Evolutionary conservation across 768 basidiomycete genomes (phyloP).

Genomic region (Erythrobasidium yunnanense): DNA sequence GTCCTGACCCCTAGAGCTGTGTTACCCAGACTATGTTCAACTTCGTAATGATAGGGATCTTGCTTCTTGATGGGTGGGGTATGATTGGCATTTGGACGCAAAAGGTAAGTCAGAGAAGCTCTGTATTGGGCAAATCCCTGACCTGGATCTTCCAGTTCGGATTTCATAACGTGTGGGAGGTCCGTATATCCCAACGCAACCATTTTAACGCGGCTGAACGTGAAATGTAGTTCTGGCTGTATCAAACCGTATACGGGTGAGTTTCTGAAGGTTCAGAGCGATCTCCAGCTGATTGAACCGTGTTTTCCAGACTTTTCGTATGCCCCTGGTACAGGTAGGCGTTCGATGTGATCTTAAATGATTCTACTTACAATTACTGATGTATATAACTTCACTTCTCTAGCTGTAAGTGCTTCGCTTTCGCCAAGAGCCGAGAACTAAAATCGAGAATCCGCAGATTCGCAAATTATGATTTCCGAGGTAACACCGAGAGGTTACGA

Average conservation of each 20-base stretch:
- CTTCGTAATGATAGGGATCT: conserved; percentile 3
- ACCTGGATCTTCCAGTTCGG: conserved; percentile 20
- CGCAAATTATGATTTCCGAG: conserved; percentile 72
- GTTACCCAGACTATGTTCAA: conserved; percentile 7
- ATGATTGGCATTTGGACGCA: conserved; percentile 27
- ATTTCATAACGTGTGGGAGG: conserved; percentile 8
- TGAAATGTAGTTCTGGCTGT: conserved; percentile 23
- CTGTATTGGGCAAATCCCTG: not conserved
- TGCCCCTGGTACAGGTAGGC: conserved; percentile 57
- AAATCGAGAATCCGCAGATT: conserved; percentile 50
- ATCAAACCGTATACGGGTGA: conserved; percentile 19
- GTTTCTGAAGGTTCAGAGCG: conserved; percentile 39
- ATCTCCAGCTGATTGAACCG: conserved; percentile 61
- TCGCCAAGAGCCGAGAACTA: not conserved
- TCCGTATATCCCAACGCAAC: not conserved
- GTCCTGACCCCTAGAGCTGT: too few relatives aligned
- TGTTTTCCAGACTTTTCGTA: conserved; percentile 49
- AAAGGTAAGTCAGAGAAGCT: not conserved
- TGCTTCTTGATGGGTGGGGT: conserved; percentile 23
- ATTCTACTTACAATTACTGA: not conserved
- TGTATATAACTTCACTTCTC: not conserved
- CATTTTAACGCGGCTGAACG: too few relatives aligned
- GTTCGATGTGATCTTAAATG: too few relatives aligned
- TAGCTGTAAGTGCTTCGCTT: not conserved
- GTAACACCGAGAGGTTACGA: conserved; percentile 55